Evolutionary conservation across 306 rosid species (phyloP), one percentile per base, ranked within the genome.

Genomic region (Lupinus albus): DNA sequence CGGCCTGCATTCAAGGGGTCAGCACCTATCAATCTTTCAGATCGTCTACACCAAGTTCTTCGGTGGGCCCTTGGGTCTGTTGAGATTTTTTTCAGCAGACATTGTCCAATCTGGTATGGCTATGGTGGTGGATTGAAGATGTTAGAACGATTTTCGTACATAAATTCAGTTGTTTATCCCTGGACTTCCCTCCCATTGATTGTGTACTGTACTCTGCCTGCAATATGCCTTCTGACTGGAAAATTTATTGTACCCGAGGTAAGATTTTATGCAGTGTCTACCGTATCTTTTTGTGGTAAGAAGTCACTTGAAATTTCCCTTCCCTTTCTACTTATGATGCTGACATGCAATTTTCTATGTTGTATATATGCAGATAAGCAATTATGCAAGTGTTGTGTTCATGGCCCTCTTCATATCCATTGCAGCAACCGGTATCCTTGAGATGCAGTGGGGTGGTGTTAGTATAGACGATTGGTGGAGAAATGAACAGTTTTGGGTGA

Each of bases 61-160:
- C 83, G 99, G 55, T 89, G 99, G 99, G 99, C 99, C 32, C 82
- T 93, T 67, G 99, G 97, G 39, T 93, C 99, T 7, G 99, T 93
- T 11, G 99, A 93, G 82, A 93, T 93, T 45, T 88, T 93, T 72
- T 85, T 90, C 83, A 93, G 99, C 79, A 89, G 53, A 73, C 99
- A 93, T 77, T 93, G 97, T 64, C 97, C 97, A 2, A 83, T 93
- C 45, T 93, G 96, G 97, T 93, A 93, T 50, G 97, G 97, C 59
- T 93, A 93, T 35, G 97, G 99, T 2, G 88, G 98, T 0, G 98
- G 96, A 13, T 76, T 92, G 85, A 83, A 92, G 62, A 83, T 64
- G 59, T 72, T 92, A 87, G 96, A 92, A 67, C 85, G 95, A 11
- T 89, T 92, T 70, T 92, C 93, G 8, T 92, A 92, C 64, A 92